These are phyloP conservation scores for Aspergillus incahuasiensis DNA, from an alignment of 495 filamentous ascomycete genomes.

Conservation along the genomic window DNA sequence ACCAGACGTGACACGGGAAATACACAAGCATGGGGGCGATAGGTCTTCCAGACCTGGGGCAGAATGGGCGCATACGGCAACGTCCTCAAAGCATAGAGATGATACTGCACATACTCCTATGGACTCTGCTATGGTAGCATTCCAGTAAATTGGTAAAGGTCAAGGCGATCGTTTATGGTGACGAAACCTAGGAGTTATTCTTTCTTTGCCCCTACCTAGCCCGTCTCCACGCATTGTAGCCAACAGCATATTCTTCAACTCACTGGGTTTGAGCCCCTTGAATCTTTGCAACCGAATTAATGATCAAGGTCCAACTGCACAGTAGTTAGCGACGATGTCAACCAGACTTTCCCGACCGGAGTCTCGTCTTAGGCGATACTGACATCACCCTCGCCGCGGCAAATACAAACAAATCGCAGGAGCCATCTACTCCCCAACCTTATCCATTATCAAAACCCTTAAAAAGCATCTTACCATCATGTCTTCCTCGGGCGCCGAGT, in stretches of 20 bases:
- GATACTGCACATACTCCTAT: no score
- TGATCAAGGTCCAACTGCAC: background rate
- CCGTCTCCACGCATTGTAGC: no score
- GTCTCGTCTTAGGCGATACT: background rate
- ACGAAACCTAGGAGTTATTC: no score
- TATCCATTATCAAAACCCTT: background rate
- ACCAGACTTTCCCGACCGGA: background rate
- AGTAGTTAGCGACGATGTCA: background rate
- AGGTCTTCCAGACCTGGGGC: background rate
- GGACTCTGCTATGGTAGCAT: no score
- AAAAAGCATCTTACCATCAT: background rate
- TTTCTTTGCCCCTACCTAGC: no score
- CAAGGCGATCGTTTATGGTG: no score
- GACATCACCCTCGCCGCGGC: background rate
- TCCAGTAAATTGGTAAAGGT: no score
- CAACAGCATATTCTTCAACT: no score
- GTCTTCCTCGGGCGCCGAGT: background rate
- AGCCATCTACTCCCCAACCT: background rate
- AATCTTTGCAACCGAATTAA: no score
- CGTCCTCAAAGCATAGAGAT: no score
- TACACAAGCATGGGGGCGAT: background rate
- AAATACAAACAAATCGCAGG: background rate
- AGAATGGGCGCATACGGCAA: no score
- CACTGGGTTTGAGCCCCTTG: no score
- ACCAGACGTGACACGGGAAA: background rate